These are phyloP conservation scores for Xylaria grammica DNA, from an alignment of 495 filamentous ascomycete species.

Conservation along the genomic window DNA sequence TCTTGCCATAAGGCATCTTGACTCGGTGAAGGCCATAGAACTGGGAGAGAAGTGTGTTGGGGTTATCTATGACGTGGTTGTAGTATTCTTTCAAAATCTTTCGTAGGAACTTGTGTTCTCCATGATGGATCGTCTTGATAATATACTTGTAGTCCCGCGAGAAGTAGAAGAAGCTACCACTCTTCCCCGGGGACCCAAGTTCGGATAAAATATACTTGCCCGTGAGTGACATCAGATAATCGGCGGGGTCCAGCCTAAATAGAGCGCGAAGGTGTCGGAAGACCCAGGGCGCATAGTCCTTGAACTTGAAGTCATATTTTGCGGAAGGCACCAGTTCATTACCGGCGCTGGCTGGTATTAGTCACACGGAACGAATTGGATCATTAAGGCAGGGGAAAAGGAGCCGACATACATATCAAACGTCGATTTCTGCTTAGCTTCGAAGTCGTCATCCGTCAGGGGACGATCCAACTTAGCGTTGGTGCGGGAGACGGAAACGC, in stretches of 20 bases:
- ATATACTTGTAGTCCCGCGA: slow-evolving; percentile 99
- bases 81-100: slow-evolving; percentile 95
- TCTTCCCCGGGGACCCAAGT: slow-evolving; percentile 95
- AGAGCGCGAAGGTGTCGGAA: slow-evolving; percentile 90
- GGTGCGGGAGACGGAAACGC: slow-evolving; percentile 92
- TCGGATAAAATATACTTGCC: slow-evolving; percentile 99
- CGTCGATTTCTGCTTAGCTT: slow-evolving; percentile 92
- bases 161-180: slow-evolving; percentile 99
- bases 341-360: slow-evolving; percentile 67
- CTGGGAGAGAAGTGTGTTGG: slow-evolving; percentile 94
- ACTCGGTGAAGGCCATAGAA: slow-evolving; percentile 98
- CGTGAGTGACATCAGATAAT: slow-evolving; percentile 97
- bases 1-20: slow-evolving; percentile 97
- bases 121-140: slow-evolving; percentile 99
- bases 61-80: slow-evolving; percentile 88
- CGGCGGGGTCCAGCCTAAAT: slow-evolving; percentile 92
- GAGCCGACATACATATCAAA: slow-evolving; percentile 86
- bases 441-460: slow-evolving; percentile 87
- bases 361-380: slow-evolving; percentile 10
- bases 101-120: slow-evolving; percentile 92
- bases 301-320: slow-evolving; percentile 99
- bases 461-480: slow-evolving; percentile 95
- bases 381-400: neutral
- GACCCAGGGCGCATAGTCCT: slow-evolving; percentile 99
- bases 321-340: slow-evolving; percentile 97